Evolutionary conservation across 148 eudicot genomes (phyloP), one percentile per base, ranked within the genome.

Genomic region (Tetragonia tetragonoides): DNA sequence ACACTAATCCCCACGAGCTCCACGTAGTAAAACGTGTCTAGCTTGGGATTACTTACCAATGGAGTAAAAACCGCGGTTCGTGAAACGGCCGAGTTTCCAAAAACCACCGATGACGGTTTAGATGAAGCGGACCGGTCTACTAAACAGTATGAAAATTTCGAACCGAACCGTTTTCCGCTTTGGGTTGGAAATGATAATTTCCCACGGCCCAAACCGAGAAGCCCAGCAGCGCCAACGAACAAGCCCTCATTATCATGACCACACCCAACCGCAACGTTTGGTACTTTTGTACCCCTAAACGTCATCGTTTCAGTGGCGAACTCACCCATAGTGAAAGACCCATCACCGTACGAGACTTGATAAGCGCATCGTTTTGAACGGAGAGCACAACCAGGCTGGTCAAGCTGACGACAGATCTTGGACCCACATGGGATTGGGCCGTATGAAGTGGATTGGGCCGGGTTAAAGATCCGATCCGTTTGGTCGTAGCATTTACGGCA

Each of bases 221-320:
- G 79, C 38, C 99, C 99, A 73, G 97, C 97, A 0, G 99, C 99
- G 2, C 99, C 99, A 3, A 89, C 87, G 68, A 96, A 96, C 0
- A 93, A 75, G 0, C 99, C 99, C 61, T 96, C 91, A 44, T 96
- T 96, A 64, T 93, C 97, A 68, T 93, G 99, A 8, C 99, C 99
- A 20, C 99, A 96, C 0, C 99, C 99, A 0, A 96, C 46, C 70
- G 98, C 95, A 4, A 96, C 84, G 70, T 91, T 90, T 18, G 79
- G 87, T 2, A 96, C 93, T 23, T 81, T 81, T 0, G 62, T 60
- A 14, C 88, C 39, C 0, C 99, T 83, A 59, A 96, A 96, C 77
- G 98, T 91, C 79, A 96, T 86, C 66, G 99, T 96, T 82, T 96
- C 99, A 34, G 89, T 85, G 3, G 97, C 92, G 80, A 87, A 96